Evolutionary conservation across 139 green algal genomes (phyloP).

Genomic region (Chlorella sp.): DNA sequence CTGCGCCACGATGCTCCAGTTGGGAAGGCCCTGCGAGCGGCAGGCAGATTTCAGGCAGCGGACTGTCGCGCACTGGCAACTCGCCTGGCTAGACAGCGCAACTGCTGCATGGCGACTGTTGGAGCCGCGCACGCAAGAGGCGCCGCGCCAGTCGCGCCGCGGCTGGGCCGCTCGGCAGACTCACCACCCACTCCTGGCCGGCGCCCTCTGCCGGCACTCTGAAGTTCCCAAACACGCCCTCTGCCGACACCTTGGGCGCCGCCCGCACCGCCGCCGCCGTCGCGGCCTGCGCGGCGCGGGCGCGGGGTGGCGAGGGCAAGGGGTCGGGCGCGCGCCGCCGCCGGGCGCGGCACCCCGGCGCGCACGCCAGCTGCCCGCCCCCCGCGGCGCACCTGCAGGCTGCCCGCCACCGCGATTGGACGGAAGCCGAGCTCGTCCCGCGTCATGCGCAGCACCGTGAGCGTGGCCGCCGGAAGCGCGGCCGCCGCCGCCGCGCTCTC

Average conservation of each 20-base stretch:
- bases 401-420: constrained; percentile 49
- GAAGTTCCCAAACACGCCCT: constrained; percentile 69
- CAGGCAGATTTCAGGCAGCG: not conserved
- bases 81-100: not conserved
- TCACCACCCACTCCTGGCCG: constrained; percentile 52
- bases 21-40: constrained; percentile 56
- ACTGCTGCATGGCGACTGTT: not conserved
- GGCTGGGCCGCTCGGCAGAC: not conserved
- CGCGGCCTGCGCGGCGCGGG: not conserved
- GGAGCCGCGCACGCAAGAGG: not conserved
- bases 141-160: not conserved
- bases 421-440: constrained; percentile 70
- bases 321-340: not conserved
- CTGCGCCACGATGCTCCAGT: constrained; percentile 69
- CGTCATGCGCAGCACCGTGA: constrained; percentile 58
- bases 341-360: not conserved
- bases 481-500: not conserved
- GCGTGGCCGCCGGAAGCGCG: constrained; percentile 13
- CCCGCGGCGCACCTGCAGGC: constrained; percentile 11
- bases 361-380: not conserved
- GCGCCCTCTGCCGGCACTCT: constrained; percentile 13
- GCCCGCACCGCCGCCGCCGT: constrained; percentile 28
- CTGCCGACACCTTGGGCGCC: constrained; percentile 50
- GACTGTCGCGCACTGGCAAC: not conserved
- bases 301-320: not conserved